A percentile compares a stretch with the other conserved stretches of the same genome.
These are phyloP conservation scores for Harringtonia lauricola DNA, from an alignment of 2,329 filamentous ascomycete genomes.

Conservation along the genomic window DNA sequence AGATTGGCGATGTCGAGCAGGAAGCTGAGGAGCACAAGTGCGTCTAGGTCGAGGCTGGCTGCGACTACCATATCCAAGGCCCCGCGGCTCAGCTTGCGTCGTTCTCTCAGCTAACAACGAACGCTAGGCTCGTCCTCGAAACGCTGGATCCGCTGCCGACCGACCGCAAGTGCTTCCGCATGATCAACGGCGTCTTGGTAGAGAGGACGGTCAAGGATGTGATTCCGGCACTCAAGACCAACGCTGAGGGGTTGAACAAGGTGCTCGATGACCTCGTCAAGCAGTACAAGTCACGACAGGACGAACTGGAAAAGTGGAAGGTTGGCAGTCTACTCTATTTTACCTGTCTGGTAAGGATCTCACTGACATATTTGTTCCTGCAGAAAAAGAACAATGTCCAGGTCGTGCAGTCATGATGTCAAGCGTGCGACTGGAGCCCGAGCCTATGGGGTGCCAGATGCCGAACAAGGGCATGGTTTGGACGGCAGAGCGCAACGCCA, in stretches of 20 bases:
- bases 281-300: constrained; percentile 90
- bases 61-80: too few relatives aligned
- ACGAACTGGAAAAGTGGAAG: constrained; percentile 98
- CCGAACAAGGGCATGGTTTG: too few relatives aligned
- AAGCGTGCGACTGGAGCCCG: neutral
- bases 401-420: constrained; percentile 61
- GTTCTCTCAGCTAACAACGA: neutral
- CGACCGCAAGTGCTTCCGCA: constrained; percentile 93
- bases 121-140: constrained; percentile 78
- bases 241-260: constrained; percentile 87
- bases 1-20: constrained; percentile 95
- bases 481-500: too few relatives aligned
- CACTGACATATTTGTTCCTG: constrained; percentile 8
- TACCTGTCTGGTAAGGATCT: neutral
- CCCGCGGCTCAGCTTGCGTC: neutral
- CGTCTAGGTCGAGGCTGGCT: constrained; percentile 20
- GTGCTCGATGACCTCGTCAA: constrained; percentile 90
- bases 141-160: constrained; percentile 72
- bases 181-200: constrained; percentile 94
- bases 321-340: constrained; percentile 36
- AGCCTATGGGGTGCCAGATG: too few relatives aligned
- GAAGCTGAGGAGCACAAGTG: constrained; percentile 98
- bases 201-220: constrained; percentile 92
- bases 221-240: constrained; percentile 80
- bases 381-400: constrained; percentile 88